Evolutionary conservation across 345 rosid genomes (phyloP).

Genomic region (Bruguiera gymnorhiza): DNA sequence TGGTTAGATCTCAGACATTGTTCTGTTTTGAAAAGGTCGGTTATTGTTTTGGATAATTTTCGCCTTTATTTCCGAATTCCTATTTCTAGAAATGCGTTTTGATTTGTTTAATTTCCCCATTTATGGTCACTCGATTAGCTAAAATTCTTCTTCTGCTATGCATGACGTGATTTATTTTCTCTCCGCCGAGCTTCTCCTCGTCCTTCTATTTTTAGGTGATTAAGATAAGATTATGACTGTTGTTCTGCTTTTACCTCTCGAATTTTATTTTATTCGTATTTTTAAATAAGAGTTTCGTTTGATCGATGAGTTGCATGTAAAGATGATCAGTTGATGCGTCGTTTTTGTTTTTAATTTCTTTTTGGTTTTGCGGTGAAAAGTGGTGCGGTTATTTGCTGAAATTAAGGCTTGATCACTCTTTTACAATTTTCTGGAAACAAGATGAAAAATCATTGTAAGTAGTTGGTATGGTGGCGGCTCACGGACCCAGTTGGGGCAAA

Average conservation of each 20-base stretch:
- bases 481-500: constrained; percentile 13
- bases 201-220: neutral
- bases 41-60: neutral
- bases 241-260: neutral
- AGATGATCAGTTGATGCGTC: neutral
- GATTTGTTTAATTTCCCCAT: neutral
- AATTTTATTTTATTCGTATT: neutral
- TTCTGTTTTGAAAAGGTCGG: constrained; percentile 3
- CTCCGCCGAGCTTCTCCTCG: neutral
- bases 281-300: neutral
- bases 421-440: constrained; percentile 3
- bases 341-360: neutral
- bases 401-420: constrained; percentile 16
- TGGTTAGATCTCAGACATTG: constrained; percentile 24
- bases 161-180: neutral
- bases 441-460: constrained; percentile 5
- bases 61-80: neutral
- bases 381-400: constrained; percentile 19
- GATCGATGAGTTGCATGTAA: constrained; percentile 10
- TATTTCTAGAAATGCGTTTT: constrained; percentile 1
- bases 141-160: neutral
- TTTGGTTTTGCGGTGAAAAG: constrained; percentile 5
- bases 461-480: constrained; percentile 18
- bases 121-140: constrained; percentile 6
- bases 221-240: neutral